A percentile compares a stretch with the other conserved stretches of the same genome.
phyloP scores from a whole-genome alignment of 2,329 filamentous ascomycete species.

The Diaporthe sp. region DNA sequence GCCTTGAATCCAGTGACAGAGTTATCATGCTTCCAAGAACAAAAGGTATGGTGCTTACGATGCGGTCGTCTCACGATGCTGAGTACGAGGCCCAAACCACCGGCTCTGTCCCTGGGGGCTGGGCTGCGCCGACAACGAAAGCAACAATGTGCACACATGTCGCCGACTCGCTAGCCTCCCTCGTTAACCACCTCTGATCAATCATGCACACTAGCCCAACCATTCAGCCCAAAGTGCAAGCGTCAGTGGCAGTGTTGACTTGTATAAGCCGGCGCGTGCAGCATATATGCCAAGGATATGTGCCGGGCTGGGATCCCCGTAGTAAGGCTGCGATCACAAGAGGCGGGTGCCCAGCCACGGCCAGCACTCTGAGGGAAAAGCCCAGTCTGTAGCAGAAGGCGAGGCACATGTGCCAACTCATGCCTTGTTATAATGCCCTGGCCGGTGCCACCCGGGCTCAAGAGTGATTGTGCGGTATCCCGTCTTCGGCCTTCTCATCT shows the following conservation, averaged over 20 bases:
- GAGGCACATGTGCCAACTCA: neutral
- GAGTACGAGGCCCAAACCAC: neutral
- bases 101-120: constrained; percentile 3
- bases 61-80: constrained; percentile 10
- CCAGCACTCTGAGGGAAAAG: constrained; percentile 1
- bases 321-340: neutral
- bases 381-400: neutral
- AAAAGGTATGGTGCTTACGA: neutral
- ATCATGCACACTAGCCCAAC: constrained; percentile 23
- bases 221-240: constrained; percentile 1
- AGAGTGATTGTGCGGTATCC: neutral
- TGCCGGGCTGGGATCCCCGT: constrained; percentile 26
- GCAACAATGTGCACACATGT: constrained; percentile 11
- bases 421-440: neutral
- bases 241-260: constrained; percentile 16
- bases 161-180: neutral
- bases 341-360: constrained; percentile 16
- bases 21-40: neutral
- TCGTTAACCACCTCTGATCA: constrained; percentile 2
- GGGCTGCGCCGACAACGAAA: neutral
- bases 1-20: neutral
- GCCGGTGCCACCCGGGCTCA: neutral
- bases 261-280: constrained; percentile 5
- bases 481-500: neutral
- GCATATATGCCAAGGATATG: constrained; percentile 20